Evolutionary conservation across 164 flowering plant species (phyloP), one percentile per base, ranked within the genome.

Genomic region (Dillenia turbinata): DNA sequence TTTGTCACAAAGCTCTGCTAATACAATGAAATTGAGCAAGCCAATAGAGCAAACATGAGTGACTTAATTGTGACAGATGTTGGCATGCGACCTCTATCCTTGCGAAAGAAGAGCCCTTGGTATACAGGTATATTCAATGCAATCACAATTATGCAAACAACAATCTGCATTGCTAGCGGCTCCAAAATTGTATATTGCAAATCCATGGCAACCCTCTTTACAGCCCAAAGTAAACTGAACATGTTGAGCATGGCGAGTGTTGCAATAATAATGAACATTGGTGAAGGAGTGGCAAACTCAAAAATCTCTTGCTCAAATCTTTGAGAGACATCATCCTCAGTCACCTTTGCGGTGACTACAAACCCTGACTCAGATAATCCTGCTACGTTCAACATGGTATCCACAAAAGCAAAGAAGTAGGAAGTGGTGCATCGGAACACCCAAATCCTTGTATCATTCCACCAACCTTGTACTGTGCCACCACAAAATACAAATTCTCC

Each of bases 391-490:
- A 76, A 33, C 3, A 74, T 57, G 59, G 79, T 72, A 46, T 86
- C 91, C 0, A 76, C 16, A 44, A 70, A 52, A 50, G 80, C 87
- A 48, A 81, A 83, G 26, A 83, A 64, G 60, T 74, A 85, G 15
- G 87, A 85, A 44, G 59, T 77, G 58, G 81, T 71, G 61, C 87
- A 67, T 62, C 66, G 77, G 71, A 65, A 83, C 9, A 85, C 73
- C 89, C 87, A 82, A 33, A 85, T 74, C 15, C 87, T 71, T 52
- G 76, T 85, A 5, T 77, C 87, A 53, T 82, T 77, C 86, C 87
- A 82, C 87, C 87, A 83, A 2, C 80, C 84, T 15, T 47, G 49
- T 51, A 64, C 9, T 19, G 87, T 85, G 59, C 87, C 84, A 1
- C 73, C 80, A 10, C 59, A 52, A 51, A 59, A 63, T 3, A 82